Percentiles rank a stretch among this genome's conserved stretches.
Evolutionary conservation across 2,329 filamentous ascomycete genomes (phyloP).

Genomic region (Teratosphaeria gauchensis): DNA sequence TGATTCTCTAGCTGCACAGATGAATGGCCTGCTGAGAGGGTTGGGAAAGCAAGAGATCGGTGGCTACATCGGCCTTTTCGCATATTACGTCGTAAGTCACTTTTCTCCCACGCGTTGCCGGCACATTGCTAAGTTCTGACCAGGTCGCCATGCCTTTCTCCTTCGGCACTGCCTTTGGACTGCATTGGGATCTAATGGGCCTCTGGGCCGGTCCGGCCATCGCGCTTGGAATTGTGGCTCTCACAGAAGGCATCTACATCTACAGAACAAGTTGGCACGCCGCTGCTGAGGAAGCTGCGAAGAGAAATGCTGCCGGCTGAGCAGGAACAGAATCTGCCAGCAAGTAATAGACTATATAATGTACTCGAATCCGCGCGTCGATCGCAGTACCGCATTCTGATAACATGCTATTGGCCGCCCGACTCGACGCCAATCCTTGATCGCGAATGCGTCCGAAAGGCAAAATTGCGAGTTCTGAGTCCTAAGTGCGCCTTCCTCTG

Average conservation of each 20-base stretch:
- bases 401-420: no score
- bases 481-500: no score
- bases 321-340: background rate
- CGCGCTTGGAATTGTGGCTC: slow-evolving; percentile 41
- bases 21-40: slow-evolving; percentile 76
- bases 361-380: background rate
- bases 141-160: slow-evolving; percentile 70
- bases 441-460: no score
- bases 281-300: slow-evolving; percentile 51
- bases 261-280: slow-evolving; percentile 45
- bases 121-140: background rate
- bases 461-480: no score
- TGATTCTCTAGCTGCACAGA: slow-evolving; percentile 68
- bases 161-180: slow-evolving; percentile 65
- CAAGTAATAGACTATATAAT: background rate
- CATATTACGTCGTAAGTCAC: slow-evolving; percentile 59
- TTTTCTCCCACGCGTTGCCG: background rate
- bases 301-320: slow-evolving; percentile 37
- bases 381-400: background rate
- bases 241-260: slow-evolving; percentile 49
- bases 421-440: no score
- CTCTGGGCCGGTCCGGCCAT: slow-evolving; percentile 60
- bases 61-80: slow-evolving; percentile 76
- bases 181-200: slow-evolving; percentile 67
- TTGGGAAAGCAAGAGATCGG: slow-evolving; percentile 83